Conservation (phyloP, 73 alveolate genomes). For the Paramecium pentaurelia region DNA sequence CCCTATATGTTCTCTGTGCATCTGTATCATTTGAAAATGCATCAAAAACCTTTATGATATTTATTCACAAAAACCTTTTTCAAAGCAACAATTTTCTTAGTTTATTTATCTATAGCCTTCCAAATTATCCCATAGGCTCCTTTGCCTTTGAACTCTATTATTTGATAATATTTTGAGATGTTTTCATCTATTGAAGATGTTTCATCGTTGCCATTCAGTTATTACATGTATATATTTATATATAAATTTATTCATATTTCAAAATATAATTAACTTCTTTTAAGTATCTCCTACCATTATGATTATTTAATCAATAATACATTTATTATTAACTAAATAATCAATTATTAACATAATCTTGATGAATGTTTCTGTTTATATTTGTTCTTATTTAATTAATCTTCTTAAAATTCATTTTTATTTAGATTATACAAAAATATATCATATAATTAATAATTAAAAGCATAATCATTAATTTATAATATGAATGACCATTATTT, state of each 20-base stretch:
- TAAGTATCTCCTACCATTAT: not conserved
- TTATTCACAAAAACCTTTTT: constrained; percentile 33
- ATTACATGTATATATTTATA: not conserved
- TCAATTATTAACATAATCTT: too few relatives aligned
- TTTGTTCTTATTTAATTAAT: too few relatives aligned
- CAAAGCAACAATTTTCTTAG: constrained; percentile 65
- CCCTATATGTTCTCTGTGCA: constrained; percentile 90
- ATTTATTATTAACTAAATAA: too few relatives aligned
- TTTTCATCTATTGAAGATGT: not conserved
- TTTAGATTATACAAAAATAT: too few relatives aligned
- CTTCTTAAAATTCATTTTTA: too few relatives aligned
- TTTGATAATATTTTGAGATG: not conserved
- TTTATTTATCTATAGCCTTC: constrained; percentile 85
- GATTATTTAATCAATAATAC: not conserved
- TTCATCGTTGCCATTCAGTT: not conserved
- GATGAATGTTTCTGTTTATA: not conserved
- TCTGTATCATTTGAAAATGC: constrained; percentile 88
- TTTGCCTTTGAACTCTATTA: constrained; percentile 65
- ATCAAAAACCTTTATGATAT: constrained; percentile 69
- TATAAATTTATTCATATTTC: not conserved
- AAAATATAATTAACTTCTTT: not conserved
- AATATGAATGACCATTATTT: too few relatives aligned
- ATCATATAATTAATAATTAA: not conserved
- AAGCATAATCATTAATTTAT: not conserved
- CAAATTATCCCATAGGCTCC: constrained; percentile 93